Evolutionary conservation across 805 yeast species (phyloP).

Genomic region (Candida quercuum): DNA sequence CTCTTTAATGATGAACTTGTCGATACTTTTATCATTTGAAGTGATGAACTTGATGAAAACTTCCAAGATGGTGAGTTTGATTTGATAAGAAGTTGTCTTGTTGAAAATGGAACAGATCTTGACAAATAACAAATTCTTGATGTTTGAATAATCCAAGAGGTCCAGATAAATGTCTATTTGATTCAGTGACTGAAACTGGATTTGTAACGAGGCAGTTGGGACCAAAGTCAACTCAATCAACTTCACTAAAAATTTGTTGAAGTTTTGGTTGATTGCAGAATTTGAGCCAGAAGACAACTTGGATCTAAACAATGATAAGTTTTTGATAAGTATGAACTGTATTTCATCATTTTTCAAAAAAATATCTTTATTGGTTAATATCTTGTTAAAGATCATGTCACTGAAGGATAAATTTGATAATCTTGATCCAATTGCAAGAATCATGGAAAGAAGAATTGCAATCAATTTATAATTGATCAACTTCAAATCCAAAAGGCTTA

Average conservation of each 20-base stretch:
- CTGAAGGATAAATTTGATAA: conserved; percentile 76
- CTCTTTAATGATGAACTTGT: conserved; percentile 66
- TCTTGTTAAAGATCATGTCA: conserved; percentile 53
- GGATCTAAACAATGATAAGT: conserved; percentile 40
- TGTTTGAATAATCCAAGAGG: conserved; percentile 57
- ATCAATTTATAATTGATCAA: conserved; percentile 24
- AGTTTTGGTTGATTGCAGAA: conserved; percentile 32
- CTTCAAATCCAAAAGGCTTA: conserved; percentile 3
- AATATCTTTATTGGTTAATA: conserved; percentile 23
- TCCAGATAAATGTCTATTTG: conserved; percentile 37
- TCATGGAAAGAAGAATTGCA: not conserved
- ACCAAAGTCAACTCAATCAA: conserved; percentile 31
- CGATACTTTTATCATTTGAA: conserved; percentile 52
- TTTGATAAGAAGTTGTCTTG: conserved; percentile 76
- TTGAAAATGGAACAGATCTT: conserved; percentile 66
- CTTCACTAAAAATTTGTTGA: conserved; percentile 42
- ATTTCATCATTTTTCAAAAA: conserved; percentile 34
- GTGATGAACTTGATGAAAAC: conserved; percentile 52
- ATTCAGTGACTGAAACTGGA: conserved; percentile 50
- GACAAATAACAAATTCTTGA: conserved; percentile 76
- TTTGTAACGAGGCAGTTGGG: conserved; percentile 27
- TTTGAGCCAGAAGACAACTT: conserved; percentile 28
- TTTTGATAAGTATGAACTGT: conserved; percentile 41
- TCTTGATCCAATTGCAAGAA: conserved; percentile 56
- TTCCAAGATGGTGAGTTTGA: conserved; percentile 63